phyloP scores from a whole-genome alignment of 345 rosid genomes.

The Arabidopsis arenosa region DNA sequence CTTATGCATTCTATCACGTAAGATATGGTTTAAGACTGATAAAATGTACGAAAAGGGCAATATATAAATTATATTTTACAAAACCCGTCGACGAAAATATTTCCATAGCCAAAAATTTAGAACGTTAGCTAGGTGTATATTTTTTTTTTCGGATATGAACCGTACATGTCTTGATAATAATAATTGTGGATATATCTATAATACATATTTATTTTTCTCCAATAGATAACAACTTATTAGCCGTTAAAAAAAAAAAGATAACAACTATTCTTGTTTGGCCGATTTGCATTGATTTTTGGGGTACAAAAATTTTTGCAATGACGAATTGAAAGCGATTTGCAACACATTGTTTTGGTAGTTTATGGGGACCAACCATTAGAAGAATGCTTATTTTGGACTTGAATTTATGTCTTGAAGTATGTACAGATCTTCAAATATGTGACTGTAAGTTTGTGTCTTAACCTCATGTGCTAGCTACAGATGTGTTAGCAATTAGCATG shows the following conservation, averaged over 20 bases:
- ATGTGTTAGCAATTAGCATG: not conserved
- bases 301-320: not conserved
- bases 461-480: slow-evolving; percentile 1
- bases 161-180: not conserved
- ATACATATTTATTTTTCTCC: not conserved
- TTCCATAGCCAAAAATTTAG: not conserved
- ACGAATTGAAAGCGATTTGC: not conserved
- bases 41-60: slow-evolving; percentile 5
- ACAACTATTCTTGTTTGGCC: not conserved
- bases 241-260: no score
- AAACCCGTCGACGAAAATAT: not conserved
- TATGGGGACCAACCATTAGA: not conserved
- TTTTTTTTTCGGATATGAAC: not conserved
- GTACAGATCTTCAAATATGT: not conserved
- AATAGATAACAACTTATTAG: not conserved
- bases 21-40: slow-evolving; percentile 10
- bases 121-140: no score
- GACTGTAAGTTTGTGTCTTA: not conserved
- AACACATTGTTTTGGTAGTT: not conserved
- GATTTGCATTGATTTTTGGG: not conserved
- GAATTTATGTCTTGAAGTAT: not conserved
- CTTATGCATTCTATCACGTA: slow-evolving; percentile 16
- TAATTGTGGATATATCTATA: not conserved
- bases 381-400: not conserved
- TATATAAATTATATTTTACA: not conserved